Evolutionary conservation across 2,329 filamentous ascomycete genomes (phyloP).

Genomic region (Colletotrichum endophyticum): DNA sequence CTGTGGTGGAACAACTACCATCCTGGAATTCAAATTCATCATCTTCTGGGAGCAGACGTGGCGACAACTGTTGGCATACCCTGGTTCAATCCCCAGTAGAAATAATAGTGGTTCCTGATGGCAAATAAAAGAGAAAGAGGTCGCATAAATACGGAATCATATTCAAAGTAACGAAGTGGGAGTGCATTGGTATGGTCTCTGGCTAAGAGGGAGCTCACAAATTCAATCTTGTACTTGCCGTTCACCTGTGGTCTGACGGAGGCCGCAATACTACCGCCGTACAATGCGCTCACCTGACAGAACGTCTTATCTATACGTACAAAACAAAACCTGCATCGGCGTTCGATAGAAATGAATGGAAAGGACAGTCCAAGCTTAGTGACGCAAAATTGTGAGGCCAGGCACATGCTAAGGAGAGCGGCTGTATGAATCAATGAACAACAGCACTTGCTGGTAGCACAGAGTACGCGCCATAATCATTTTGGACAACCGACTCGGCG

Average conservation of each 20-base stretch:
- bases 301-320: not conserved
- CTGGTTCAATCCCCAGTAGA: not conserved
- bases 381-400: not conserved
- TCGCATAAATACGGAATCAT: not conserved
- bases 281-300: not conserved
- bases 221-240: not conserved
- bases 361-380: not conserved
- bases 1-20: constrained; percentile 2
- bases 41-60: not conserved
- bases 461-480: too few species aligned
- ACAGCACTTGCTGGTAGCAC: too few species aligned
- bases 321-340: not conserved
- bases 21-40: not conserved
- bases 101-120: not conserved
- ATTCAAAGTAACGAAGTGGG: not conserved
- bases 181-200: not conserved
- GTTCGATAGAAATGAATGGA: not conserved
- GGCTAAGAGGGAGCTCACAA: not conserved
- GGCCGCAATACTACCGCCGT: not conserved
- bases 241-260: not conserved
- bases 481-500: too few species aligned
- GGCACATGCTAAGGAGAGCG: too few species aligned
- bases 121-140: not conserved
- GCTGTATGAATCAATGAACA: too few species aligned
- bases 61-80: not conserved